phyloP scores from a whole-genome alignment of 257 asterid species.

The Craterostigma plantagineum region DNA sequence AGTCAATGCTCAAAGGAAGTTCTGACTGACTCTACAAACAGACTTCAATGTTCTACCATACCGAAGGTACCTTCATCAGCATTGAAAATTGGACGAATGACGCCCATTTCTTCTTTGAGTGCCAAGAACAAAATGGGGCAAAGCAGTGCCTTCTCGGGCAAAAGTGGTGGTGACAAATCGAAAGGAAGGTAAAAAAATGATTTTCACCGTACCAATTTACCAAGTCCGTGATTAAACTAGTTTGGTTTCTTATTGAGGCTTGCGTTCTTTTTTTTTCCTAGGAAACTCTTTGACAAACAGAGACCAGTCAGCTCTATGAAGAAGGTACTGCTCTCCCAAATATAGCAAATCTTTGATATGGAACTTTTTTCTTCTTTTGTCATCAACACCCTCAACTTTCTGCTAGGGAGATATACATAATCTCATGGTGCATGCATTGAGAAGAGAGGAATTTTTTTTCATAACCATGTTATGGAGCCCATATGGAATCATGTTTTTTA shows the following conservation, averaged over 20 bases:
- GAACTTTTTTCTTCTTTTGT: too few relatives aligned
- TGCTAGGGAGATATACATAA: too few relatives aligned
- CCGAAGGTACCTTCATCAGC: slow-evolving; percentile 23
- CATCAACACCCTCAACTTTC: too few relatives aligned
- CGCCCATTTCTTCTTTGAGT: slow-evolving; percentile 21
- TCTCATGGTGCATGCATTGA: too few relatives aligned
- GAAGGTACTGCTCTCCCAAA: slow-evolving; percentile 23
- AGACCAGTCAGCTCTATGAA: slow-evolving; percentile 12
- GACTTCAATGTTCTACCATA: slow-evolving; percentile 24
- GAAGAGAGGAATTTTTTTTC: too few relatives aligned
- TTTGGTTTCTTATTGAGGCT: slow-evolving; percentile 9
- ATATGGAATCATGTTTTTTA: too few relatives aligned
- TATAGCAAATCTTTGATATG: too few relatives aligned
- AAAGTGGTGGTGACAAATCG: slow-evolving; percentile 14
- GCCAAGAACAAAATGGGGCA: slow-evolving; percentile 21
- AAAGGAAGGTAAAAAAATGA: slow-evolving; percentile 44
- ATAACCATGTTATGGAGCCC: too few relatives aligned
- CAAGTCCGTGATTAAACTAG: slow-evolving; percentile 1
- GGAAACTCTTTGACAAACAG: slow-evolving; percentile 40
- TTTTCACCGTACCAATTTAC: background rate
- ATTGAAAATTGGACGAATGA: slow-evolving; percentile 13
- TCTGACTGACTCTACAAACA: slow-evolving; percentile 31
- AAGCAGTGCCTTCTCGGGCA: slow-evolving; percentile 14
- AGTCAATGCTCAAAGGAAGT: slow-evolving; percentile 35
- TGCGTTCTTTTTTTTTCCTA: slow-evolving; percentile 9